phyloP scores from a whole-genome alignment of 2,329 filamentous ascomycete genomes.

The Periconia sp. region DNA sequence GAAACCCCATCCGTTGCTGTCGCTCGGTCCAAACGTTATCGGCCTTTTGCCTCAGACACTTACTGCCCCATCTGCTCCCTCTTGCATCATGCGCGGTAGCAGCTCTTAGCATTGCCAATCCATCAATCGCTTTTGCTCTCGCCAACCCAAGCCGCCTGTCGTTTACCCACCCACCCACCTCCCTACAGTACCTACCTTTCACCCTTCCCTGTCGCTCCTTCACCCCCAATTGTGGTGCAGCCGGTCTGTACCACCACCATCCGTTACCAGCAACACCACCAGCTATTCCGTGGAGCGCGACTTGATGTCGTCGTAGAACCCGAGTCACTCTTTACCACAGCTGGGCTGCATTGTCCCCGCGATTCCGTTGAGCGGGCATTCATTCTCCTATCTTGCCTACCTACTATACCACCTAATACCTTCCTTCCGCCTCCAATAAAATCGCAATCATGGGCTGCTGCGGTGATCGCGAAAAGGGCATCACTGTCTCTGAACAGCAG shows the following conservation, averaged over 20 bases:
- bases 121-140: constrained; percentile 10
- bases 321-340: constrained; percentile 38
- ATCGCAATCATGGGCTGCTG: constrained; percentile 38
- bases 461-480: constrained; percentile 41
- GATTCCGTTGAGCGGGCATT: constrained; percentile 39
- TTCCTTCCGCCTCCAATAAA: neutral
- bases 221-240: constrained; percentile 37
- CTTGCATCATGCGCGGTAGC: constrained; percentile 33
- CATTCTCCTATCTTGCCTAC: constrained; percentile 20
- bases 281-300: constrained; percentile 8
- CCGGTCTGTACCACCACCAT: constrained; percentile 40
- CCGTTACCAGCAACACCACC: constrained; percentile 11
- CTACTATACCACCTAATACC: constrained; percentile 19
- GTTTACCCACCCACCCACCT: constrained; percentile 14
- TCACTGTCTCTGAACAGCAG: constrained; percentile 47
- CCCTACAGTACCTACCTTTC: constrained; percentile 17
- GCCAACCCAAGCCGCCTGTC: constrained; percentile 8
- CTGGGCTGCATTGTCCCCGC: constrained; percentile 34
- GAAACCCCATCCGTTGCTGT: constrained; percentile 19
- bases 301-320: constrained; percentile 29
- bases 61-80: constrained; percentile 24
- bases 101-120: constrained; percentile 19
- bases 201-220: constrained; percentile 32
- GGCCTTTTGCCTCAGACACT: constrained; percentile 35
- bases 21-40: constrained; percentile 9